Base-by-base conservation (phyloP, 176 grass and related monocot species). In the Canna indica region DNA sequence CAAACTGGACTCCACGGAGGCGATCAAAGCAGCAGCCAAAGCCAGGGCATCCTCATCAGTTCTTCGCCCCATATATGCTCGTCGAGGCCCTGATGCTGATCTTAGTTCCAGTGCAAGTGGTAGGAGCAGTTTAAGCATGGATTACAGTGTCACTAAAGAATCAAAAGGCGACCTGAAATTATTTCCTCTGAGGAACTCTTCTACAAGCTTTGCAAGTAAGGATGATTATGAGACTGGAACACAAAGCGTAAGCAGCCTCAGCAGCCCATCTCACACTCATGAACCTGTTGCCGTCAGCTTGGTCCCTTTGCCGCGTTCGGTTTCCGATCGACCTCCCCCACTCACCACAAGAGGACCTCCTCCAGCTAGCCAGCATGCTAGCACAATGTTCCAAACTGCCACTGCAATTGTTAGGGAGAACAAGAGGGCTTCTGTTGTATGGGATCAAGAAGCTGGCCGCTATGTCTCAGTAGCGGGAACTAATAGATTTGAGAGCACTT, bases 391-490 rank as follows among this genome's bases (percentile, higher is more conserved):
- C 81, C 95, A 93, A 30, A 83, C 86, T 81, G 86, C 85, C 32
- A 81, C 95, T 59, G 77, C 86, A 7, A 84, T 79, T 73, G 67
- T 88, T 61, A 75, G 90, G 74, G 95, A 93, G 34, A 81, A 83
- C 71, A 80, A 87, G 31, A 93, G 73, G 35, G 70, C 84, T 16
- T 99, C 95, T 2, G 95, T 94, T 34, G 78, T 94, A 73, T 99
- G 95, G 95, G 95, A 99, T 75, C 95, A 90, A 83, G 95, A 94
- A 75, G 95, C 87, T 59, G 95, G 95, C 33, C 89, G 95, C 68
- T 99, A 99, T 0, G 86, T 99, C 20, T 99, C 94, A 0, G 84
- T 90, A 26, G 64, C 76, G 0, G 61, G 72, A 2, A 77, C 91
- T 45, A 68, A 75, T 78, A 86, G 84, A 80, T 70, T 57, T 26